Conservation (phyloP, 1,284 basidiomycete genomes). For the Moesziomyces parantarcticus region DNA sequence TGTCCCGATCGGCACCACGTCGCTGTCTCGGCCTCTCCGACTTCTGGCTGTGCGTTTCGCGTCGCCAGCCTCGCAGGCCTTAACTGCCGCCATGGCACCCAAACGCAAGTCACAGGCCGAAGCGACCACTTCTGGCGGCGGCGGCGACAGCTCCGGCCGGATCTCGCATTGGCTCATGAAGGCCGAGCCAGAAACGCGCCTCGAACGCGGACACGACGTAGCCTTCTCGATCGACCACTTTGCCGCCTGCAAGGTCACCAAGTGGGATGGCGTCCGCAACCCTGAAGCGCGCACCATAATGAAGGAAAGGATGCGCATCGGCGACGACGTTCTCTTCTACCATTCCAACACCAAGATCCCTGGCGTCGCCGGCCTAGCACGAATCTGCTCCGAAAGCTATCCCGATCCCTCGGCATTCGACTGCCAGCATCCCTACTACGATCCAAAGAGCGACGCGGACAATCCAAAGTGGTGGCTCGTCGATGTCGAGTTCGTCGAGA, state of each 20-base stretch:
- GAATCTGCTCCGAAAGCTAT: slow-evolving; percentile 36
- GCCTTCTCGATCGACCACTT: slow-evolving; percentile 61
- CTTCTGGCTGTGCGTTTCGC: too few species aligned
- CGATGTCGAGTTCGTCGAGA: slow-evolving; percentile 78
- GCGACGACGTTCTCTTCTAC: slow-evolving; percentile 84
- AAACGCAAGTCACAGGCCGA: slow-evolving; percentile 19
- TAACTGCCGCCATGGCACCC: slow-evolving; percentile 16
- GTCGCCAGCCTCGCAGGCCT: too few species aligned
- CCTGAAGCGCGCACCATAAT: slow-evolving; percentile 91
- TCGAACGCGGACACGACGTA: slow-evolving; percentile 61
- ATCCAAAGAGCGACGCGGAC: slow-evolving; percentile 81
- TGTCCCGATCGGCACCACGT: too few species aligned
- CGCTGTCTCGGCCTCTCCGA: too few species aligned
- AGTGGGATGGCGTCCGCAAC: slow-evolving; percentile 92
- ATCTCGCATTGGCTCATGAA: slow-evolving; percentile 61
- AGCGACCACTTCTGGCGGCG: too few species aligned
- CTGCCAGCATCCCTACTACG: slow-evolving; percentile 83
- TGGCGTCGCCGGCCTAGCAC: slow-evolving; percentile 71
- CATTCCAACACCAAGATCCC: slow-evolving; percentile 92
- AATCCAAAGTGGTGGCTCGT: slow-evolving; percentile 89
- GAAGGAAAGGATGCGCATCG: slow-evolving; percentile 81
- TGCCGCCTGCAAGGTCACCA: slow-evolving; percentile 71
- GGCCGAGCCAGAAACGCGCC: slow-evolving; percentile 60
- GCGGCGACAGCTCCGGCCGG: neutral
- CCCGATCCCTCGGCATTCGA: slow-evolving; percentile 53